Percentiles rank a stretch among this genome's conserved stretches.
Evolutionary conservation across 345 rosid species (phyloP).

Genomic region (Atalantia buxifolia): DNA sequence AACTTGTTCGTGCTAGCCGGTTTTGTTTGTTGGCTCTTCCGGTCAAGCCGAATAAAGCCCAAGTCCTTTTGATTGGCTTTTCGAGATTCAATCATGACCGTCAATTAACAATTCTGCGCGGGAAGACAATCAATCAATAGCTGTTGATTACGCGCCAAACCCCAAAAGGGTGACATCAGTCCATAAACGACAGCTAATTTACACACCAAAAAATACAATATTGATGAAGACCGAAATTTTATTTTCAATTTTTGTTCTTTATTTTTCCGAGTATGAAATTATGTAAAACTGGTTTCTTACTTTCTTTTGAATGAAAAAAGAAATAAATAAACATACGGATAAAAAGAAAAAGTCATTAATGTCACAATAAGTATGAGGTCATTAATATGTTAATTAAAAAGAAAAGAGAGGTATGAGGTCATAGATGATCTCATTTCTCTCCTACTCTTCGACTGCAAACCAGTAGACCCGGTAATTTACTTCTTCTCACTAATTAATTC

Average conservation of each 20-base stretch:
- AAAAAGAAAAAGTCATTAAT: background rate
- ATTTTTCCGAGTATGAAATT: too few species aligned
- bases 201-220: background rate
- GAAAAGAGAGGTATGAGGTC: background rate
- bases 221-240: too few species aligned
- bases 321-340: background rate
- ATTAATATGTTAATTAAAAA: background rate
- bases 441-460: background rate
- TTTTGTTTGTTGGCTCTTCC: background rate
- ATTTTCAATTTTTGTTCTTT: too few species aligned
- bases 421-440: background rate
- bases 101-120: background rate
- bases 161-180: background rate
- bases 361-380: background rate
- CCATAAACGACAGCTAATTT: background rate
- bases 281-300: too few species aligned
- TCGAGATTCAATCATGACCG: background rate
- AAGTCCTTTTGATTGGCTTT: background rate
- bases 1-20: background rate
- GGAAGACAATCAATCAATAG: background rate
- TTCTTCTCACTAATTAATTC: background rate
- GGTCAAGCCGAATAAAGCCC: background rate
- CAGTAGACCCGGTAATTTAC: conserved; percentile 9
- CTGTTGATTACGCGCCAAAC: background rate
- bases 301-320: too few species aligned